Percentiles rank a stretch among this genome's conserved stretches.
Evolutionary conservation across 2,329 filamentous ascomycete species (phyloP).

Genomic region (Chrysoporthe austroafricana): DNA sequence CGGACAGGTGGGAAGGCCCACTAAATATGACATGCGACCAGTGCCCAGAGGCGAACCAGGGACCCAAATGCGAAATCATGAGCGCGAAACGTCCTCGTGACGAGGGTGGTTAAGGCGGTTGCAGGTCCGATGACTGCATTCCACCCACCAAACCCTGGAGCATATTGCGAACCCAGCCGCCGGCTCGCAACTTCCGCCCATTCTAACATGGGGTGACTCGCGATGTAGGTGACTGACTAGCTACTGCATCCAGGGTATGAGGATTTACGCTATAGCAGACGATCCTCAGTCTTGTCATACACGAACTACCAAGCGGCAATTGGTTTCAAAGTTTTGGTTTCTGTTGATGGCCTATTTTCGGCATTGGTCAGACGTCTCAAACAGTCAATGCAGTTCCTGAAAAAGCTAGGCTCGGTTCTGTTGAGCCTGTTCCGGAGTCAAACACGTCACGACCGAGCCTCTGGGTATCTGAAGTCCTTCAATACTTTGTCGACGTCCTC

Average conservation of each 20-base stretch:
- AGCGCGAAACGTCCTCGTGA: slow-evolving; percentile 5
- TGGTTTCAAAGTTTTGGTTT: background rate
- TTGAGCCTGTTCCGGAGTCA: slow-evolving; percentile 6
- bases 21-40: slow-evolving; percentile 1
- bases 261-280: background rate
- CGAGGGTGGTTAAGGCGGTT: background rate
- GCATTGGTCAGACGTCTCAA: slow-evolving; percentile 7
- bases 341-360: slow-evolving; percentile 10
- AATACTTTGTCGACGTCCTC: background rate
- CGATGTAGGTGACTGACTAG: background rate
- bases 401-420: slow-evolving; percentile 14
- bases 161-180: slow-evolving; percentile 1
- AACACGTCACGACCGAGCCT: background rate
- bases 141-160: background rate
- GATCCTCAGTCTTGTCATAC: background rate
- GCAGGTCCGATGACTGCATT: background rate
- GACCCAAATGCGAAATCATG: background rate
- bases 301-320: background rate
- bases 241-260: background rate
- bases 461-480: background rate
- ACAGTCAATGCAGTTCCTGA: slow-evolving; percentile 21
- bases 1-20: background rate
- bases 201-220: too few relatives aligned
- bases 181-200: background rate
- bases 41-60: background rate